Evolutionary conservation across 306 rosid species (phyloP).

Genomic region (cucumber (Cucumis sativus)): DNA sequence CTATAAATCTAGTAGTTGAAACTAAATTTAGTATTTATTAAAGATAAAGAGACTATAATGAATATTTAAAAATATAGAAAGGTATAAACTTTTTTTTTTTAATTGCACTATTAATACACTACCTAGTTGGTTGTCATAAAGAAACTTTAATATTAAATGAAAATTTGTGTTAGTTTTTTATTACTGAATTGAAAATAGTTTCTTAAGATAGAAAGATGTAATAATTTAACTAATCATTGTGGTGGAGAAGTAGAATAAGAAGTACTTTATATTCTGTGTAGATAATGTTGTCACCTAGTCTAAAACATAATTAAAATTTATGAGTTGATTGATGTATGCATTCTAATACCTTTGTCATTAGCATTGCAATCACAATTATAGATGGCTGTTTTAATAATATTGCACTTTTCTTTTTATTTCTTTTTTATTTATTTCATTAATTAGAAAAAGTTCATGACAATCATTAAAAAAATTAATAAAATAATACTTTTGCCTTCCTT

Average conservation of each 20-base stretch:
- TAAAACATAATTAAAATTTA: not conserved
- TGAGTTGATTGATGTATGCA: not conserved
- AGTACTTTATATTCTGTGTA: not conserved
- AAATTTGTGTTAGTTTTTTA: not conserved
- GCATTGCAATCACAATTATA: not conserved
- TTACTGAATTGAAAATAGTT: not conserved
- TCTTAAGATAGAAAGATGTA: not conserved
- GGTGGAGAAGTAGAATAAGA: not conserved
- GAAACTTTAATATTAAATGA: not conserved
- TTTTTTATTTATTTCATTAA: not conserved
- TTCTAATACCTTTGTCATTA: not conserved
- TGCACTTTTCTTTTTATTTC: not conserved
- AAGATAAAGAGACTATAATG: no score
- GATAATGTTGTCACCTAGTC: not conserved
- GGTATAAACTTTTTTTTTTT: no score
- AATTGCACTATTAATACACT: no score
- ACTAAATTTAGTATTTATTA: no score
- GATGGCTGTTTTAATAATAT: not conserved
- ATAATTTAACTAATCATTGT: not conserved
- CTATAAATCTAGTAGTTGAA: no score
- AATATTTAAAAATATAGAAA: no score
- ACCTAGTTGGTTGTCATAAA: not conserved
- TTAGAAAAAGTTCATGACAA: not conserved
- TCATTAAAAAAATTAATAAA: no score
- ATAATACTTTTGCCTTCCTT: no score